Conservation (phyloP, 1,284 basidiomycete genomes). For the Sporisorium scitamineum region DNA sequence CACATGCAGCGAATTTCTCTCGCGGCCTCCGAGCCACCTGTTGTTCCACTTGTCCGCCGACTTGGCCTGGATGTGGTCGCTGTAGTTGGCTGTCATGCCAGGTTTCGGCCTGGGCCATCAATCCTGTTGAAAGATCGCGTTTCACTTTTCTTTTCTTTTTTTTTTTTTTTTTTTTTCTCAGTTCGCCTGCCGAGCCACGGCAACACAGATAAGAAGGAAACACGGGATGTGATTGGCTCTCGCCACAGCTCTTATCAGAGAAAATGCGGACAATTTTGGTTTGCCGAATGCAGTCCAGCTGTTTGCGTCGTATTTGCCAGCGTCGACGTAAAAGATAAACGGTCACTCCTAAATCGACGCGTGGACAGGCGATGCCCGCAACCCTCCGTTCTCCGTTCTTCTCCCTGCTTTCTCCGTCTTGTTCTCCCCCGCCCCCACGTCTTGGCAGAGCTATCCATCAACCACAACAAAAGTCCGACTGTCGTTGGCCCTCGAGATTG, state of each 20-base stretch:
- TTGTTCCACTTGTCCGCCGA: neutral
- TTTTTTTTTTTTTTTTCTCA: too few species aligned
- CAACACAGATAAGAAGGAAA: conserved; percentile 1
- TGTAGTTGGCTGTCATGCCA: too few species aligned
- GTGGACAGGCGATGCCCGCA: neutral
- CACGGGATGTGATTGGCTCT: conserved; percentile 5
- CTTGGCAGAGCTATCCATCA: neutral
- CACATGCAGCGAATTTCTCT: neutral
- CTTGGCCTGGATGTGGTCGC: neutral
- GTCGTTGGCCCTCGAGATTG: neutral
- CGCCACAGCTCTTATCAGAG: neutral
- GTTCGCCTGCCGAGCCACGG: neutral
- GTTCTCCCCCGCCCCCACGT: neutral
- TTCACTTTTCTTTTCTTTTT: too few species aligned
- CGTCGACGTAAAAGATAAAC: conserved; percentile 10
- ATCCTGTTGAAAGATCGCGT: too few species aligned
- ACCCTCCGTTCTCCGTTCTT: neutral
- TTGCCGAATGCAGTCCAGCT: neutral
- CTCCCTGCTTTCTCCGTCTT: neutral
- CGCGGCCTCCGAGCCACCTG: neutral
- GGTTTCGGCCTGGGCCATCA: too few species aligned
- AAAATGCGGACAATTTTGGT: neutral
- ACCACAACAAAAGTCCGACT: neutral
- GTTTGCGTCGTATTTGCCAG: conserved; percentile 1
- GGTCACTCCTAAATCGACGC: conserved; percentile 3